Evolutionary conservation across 2,329 filamentous ascomycete species (phyloP).

Genomic region (Xylariaceae sp.): DNA sequence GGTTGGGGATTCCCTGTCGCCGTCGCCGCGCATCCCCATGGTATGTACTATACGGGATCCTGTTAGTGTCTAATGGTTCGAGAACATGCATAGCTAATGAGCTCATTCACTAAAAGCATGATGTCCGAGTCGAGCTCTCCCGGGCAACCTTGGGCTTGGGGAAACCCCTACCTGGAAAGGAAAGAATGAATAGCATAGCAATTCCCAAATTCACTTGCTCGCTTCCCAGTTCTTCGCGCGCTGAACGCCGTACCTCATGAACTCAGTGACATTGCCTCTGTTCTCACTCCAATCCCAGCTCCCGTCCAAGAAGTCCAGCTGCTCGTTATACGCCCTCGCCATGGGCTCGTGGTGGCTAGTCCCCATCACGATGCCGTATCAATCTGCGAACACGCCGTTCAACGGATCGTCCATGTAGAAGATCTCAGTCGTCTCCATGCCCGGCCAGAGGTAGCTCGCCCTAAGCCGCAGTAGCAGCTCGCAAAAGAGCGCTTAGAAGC

Average conservation of each 20-base stretch:
- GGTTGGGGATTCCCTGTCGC: slow-evolving; percentile 45
- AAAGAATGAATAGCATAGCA: too few species aligned
- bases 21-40: slow-evolving; percentile 51
- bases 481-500: slow-evolving; percentile 60
- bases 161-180: too few species aligned
- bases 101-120: too few species aligned
- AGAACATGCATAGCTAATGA: too few species aligned
- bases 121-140: too few species aligned
- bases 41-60: too few species aligned
- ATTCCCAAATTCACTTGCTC: too few species aligned
- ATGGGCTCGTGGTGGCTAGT: slow-evolving; percentile 69
- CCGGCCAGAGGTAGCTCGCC: slow-evolving; percentile 66
- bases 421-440: too few species aligned
- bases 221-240: slow-evolving; percentile 52
- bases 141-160: too few species aligned
- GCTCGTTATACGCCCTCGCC: slow-evolving; percentile 47
- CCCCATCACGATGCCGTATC: slow-evolving; percentile 67
- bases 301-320: slow-evolving; percentile 35
- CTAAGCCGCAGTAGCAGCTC: slow-evolving; percentile 60
- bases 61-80: too few species aligned
- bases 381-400: slow-evolving; percentile 64
- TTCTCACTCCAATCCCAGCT: slow-evolving; percentile 56
- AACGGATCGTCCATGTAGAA: slow-evolving; percentile 65
- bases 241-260: slow-evolving; percentile 50
- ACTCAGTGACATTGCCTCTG: slow-evolving; percentile 49